phyloP scores from a whole-genome alignment of 768 basidiomycete species.

The Tylopilus cervinicoccineus region DNA sequence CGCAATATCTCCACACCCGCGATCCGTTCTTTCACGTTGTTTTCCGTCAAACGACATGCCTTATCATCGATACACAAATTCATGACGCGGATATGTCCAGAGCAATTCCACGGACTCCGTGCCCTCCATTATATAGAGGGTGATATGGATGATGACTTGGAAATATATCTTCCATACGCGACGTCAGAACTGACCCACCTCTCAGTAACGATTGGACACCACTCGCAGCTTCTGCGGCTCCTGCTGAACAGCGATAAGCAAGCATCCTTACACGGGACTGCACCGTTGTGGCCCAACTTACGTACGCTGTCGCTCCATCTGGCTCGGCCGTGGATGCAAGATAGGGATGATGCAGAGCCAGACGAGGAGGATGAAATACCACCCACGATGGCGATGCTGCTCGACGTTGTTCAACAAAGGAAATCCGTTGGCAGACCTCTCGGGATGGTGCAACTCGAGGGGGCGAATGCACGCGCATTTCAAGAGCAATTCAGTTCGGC shows the following conservation, averaged over 20 bases:
- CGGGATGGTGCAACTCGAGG: slow-evolving; percentile 25
- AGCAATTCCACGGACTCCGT: slow-evolving; percentile 31
- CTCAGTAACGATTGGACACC: slow-evolving; percentile 30
- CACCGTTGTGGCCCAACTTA: slow-evolving; percentile 30
- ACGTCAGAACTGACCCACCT: slow-evolving; percentile 35
- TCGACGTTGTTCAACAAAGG: slow-evolving; percentile 31
- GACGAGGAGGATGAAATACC: slow-evolving; percentile 32
- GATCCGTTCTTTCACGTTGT: slow-evolving; percentile 23
- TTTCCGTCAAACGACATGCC: slow-evolving; percentile 25
- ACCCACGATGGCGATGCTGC: slow-evolving; percentile 28
- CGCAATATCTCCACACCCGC: slow-evolving; percentile 32
- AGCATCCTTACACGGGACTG: slow-evolving; percentile 29
- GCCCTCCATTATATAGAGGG: slow-evolving; percentile 33
- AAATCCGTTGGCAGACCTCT: slow-evolving; percentile 28
- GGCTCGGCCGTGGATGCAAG: slow-evolving; percentile 26
- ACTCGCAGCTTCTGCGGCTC: slow-evolving; percentile 31
- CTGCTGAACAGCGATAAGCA: slow-evolving; percentile 33
- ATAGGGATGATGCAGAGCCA: slow-evolving; percentile 28
- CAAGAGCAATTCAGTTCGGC: slow-evolving; percentile 23
- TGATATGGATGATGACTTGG: slow-evolving; percentile 33
- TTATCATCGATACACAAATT: slow-evolving; percentile 34
- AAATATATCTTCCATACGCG: slow-evolving; percentile 31
- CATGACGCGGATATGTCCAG: slow-evolving; percentile 33
- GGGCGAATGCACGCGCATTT: slow-evolving; percentile 19
- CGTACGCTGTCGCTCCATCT: slow-evolving; percentile 28